phyloP scores from a whole-genome alignment of 148 eudicot genomes.

The Arbutus unedo region DNA sequence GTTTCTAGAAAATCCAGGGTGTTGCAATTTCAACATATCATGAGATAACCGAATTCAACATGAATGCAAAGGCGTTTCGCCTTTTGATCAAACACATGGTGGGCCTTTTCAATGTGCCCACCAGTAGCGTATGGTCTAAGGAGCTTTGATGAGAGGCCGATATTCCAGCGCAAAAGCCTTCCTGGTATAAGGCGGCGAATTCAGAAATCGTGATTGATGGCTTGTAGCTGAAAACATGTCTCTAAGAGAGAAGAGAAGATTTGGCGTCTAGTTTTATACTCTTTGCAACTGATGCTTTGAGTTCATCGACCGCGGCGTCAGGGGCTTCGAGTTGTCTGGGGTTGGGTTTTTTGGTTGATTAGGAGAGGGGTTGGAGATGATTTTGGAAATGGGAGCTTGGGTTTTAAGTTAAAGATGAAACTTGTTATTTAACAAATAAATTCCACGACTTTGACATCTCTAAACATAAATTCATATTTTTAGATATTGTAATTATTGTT shows the following conservation, averaged over 20 bases:
- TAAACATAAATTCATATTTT: too few relatives aligned
- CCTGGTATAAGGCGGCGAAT: constrained; percentile 60
- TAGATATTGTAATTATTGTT: too few relatives aligned
- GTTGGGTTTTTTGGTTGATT: constrained; percentile 24
- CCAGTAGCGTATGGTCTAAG: constrained; percentile 55
- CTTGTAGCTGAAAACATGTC: constrained; percentile 62
- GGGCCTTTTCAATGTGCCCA: constrained; percentile 70
- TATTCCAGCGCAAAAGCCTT: constrained; percentile 46
- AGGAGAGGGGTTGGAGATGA: constrained; percentile 61
- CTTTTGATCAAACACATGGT: constrained; percentile 82
- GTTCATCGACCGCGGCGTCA: constrained; percentile 41
- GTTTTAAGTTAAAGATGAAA: constrained; percentile 15
- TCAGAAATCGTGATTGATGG: constrained; percentile 50
- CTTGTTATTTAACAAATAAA: too few relatives aligned
- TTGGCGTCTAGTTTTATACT: constrained; percentile 50
- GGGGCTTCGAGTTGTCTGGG: constrained; percentile 64
- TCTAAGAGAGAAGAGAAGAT: constrained; percentile 68
- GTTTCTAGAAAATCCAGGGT: too few relatives aligned
- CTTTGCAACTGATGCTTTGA: constrained; percentile 50
- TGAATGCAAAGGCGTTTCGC: constrained; percentile 60
- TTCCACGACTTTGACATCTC: too few relatives aligned
- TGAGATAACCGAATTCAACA: constrained; percentile 84
- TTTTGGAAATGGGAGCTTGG: constrained; percentile 28
- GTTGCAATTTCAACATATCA: constrained; percentile 72
- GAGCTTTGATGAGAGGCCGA: constrained; percentile 67